Evolutionary conservation across 192 early-diverging fungal genomes (phyloP), one percentile per base, ranked within the genome.

Genomic region (Phycomyces blakesleeanus): DNA sequence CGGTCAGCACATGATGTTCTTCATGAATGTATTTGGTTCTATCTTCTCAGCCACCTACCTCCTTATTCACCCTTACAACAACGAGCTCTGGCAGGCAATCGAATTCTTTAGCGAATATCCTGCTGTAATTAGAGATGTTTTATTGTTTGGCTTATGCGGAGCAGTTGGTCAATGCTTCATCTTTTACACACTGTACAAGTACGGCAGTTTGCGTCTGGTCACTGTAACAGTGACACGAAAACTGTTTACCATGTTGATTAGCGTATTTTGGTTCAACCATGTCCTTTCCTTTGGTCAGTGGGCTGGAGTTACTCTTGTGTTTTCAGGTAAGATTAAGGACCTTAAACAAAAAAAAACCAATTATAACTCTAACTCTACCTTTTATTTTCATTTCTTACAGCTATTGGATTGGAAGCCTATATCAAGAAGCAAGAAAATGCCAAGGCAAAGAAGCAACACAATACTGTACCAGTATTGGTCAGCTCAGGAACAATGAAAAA

Each of bases 131-230:
- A 54, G 74, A 16, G 95, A 99, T 68, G 86, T 99, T 34, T 63
- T 90, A 41, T 77, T 98, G 68, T 99, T 95, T 83, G 87, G 89
- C 1, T 61, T 96, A 5, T 93, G 90, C 75, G 97, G 97, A 12
- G 92, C 95, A 7, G 42, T 98, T 12, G 97, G 97, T n/a, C 97
- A 99, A 76, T 91, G 91, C 79, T 98, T 99, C 77, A 94, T 99
- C 57, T 99, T 95, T 76, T 92, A 93, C 78, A 93, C 91, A 38
- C 85, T 99, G 22, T 88, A 92, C 51, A 80, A 81, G 8, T 98
- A 93, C 75, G 97, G 96, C 9, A 90, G 91, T 50, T 76, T 99
- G 26, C 83, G 84, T 10, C 74, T 97, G 37, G 93, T 95, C n/a
- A 97, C 91, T 6, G 87, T 97, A 38, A 99, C 92, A 0, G 95